Base-by-base conservation (phyloP, 2,329 filamentous ascomycete species). In the Talaromyces sp. region DNA sequence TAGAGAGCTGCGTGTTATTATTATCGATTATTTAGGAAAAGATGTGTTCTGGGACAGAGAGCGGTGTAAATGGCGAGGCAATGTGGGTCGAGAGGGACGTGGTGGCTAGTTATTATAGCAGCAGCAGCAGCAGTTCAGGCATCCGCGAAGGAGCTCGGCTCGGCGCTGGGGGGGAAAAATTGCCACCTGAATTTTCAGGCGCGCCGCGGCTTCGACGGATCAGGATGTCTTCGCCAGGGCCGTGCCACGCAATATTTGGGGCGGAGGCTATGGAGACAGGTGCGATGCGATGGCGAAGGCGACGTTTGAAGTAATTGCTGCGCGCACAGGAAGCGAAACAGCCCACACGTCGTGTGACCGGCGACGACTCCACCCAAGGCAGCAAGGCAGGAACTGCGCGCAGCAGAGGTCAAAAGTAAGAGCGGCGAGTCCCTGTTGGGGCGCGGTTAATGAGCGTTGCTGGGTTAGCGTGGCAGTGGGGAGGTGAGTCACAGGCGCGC, bases 161-260 rank as follows among this genome's bases (percentile, higher is more conserved):
- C 25, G 25, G 22, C 22, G 22, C 22, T 22, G 22, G 22, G 22
- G 22, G 22, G 25, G 25, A 11, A 59, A 54, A 44, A 56, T 63
- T 57, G 61, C 61, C 61, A 63, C 61, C 61, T 63, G 52, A 63
- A 49, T 57, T 42, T 55, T 63, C 61, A 63, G 61, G 61, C 55
- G 55, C 56, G 42, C 56, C 56, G 52, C 22, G 28, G 47, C 49
- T 52, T 57, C 57, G 52, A 47, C 3, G 33, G 19, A 39, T 42
- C 55, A 55, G 33, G 59, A 47, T 57, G 57, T 25, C 44, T 44
- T 33, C 52, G 22, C 51, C 33, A 27, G 22, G 51, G 17, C 10
- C 47, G 44, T 57, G 47, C 44, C 52, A 55, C 55, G 54, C 51
- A 54, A 27, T 44, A 17, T 53, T 44, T 33, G 42, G 55, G 22